Evolutionary conservation across 768 basidiomycete species (phyloP).

Genomic region (Tricholoma bakamatsutake): DNA sequence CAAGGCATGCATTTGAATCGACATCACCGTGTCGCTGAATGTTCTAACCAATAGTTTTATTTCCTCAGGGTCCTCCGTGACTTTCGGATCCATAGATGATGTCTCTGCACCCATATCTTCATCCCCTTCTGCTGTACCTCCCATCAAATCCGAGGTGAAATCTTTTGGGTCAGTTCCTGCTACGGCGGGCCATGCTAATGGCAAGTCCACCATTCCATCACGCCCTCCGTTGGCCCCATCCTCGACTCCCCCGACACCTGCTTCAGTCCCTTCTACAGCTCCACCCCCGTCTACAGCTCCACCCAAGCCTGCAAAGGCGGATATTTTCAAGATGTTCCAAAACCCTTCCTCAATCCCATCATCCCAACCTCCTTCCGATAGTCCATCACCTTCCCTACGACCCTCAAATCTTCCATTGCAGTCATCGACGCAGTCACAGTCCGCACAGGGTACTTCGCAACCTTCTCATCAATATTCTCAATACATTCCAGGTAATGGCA

Average conservation of each 20-base stretch:
- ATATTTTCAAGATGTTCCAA: conserved; percentile 61
- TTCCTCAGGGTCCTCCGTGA: conserved; percentile 56
- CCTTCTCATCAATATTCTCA: conserved; percentile 36
- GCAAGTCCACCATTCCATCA: conserved; percentile 47
- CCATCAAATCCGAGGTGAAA: conserved; percentile 70
- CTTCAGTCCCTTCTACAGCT: conserved; percentile 28
- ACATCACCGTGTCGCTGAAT: conserved; percentile 4
- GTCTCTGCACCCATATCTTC: conserved; percentile 72
- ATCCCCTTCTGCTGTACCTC: conserved; percentile 66
- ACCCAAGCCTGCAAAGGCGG: conserved; percentile 38
- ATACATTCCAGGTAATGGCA: conserved; percentile 40
- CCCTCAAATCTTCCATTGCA: conserved; percentile 48
- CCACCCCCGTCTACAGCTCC: conserved; percentile 29
- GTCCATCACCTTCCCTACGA: conserved; percentile 53
- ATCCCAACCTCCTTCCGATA: conserved; percentile 46
- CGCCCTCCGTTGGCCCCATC: conserved; percentile 27
- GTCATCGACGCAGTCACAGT: conserved; percentile 31
- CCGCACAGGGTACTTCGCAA: conserved; percentile 30
- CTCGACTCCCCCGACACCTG: conserved; percentile 27
- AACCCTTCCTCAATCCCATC: conserved; percentile 42
- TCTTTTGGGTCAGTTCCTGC: conserved; percentile 78
- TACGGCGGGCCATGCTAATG: conserved; percentile 51
- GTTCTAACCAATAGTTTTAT: conserved; percentile 9
- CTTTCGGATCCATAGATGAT: conserved; percentile 90
- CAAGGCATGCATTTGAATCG: conserved; percentile 46